Base-by-base conservation (phyloP, 305 asterid genomes). In the Galium porrigens region DNA sequence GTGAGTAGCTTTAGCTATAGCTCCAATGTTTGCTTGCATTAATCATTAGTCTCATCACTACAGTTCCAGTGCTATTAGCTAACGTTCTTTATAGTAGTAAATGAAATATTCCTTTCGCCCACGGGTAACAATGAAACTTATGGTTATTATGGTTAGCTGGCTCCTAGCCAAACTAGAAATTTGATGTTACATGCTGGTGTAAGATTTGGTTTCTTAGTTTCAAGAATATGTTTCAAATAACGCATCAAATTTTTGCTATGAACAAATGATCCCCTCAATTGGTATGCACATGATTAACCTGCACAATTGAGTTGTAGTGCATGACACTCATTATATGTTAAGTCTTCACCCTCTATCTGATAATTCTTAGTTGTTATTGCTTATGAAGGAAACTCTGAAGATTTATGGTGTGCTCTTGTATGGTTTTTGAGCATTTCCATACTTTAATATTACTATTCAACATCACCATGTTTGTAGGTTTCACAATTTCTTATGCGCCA, bases 401-500 rank as follows among this genome's bases (percentile, higher is more conserved):
- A 30, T 57, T 57, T 34, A n/a, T 18, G 34, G 11, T 17, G 48
- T 64, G 30, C 34, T 49, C 22, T 33, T 33, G 7, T 32, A 37
- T 33, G 51, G 34, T 18, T 29, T 25, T 29, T 15, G 7, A 46
- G 52, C 52, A 4, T 29, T 53, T 29, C 1, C 18, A 20, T 46
- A 3, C 48, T 11, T 61, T 1, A 5, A 42, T 25, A n/a, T 58
- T 5, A 59, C 18, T 36, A 25, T 5, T 63, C 33, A 15, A 25
- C 5, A 44, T 49, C 6, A 64, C 34, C 41, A 46, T 60, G 33
- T 10, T 51, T 68, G 15, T 64, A 80, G 84, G 84, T 80, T 3
- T 72, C 79, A 60, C 82, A 63, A 74, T 92, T 89, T 75, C 79
- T 85, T 74, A 65, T 76, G 30, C 83, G 92, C 63, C 96, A 89